These are phyloP conservation scores for Citrullus colocynthis DNA, from an alignment of 306 rosid genomes.

Conservation along the genomic window DNA sequence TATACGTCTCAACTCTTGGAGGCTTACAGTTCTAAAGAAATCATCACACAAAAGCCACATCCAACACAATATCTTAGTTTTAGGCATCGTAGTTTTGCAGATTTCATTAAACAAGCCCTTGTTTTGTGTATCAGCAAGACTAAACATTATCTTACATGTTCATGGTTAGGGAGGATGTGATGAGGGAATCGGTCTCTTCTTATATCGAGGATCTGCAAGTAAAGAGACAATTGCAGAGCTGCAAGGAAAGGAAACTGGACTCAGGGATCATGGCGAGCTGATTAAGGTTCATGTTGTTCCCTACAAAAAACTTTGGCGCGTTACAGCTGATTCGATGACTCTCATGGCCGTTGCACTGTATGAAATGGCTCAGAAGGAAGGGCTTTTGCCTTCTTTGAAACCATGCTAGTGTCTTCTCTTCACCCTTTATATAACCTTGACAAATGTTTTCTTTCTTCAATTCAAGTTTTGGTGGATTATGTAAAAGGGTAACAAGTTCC, in stretches of 20 bases:
- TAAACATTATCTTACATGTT: neutral
- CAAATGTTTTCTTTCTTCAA: too few relatives aligned
- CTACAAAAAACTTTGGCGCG: slow-evolving; percentile 65
- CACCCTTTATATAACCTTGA: too few relatives aligned
- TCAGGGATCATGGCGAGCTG: slow-evolving; percentile 77
- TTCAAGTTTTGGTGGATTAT: too few relatives aligned
- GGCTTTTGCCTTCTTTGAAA: slow-evolving; percentile 33
- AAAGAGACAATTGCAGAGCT: slow-evolving; percentile 50
- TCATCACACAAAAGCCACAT: neutral
- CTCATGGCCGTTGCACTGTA: slow-evolving; percentile 59
- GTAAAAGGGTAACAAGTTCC: too few relatives aligned
- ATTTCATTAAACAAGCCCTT: neutral
- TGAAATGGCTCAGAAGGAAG: slow-evolving; percentile 72
- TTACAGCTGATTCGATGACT: slow-evolving; percentile 74
- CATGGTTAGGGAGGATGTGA: slow-evolving; percentile 76
- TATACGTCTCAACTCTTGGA: neutral
- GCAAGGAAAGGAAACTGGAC: slow-evolving; percentile 79
- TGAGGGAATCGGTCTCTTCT: slow-evolving; percentile 68
- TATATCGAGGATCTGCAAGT: slow-evolving; percentile 42
- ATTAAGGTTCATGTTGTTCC: slow-evolving; percentile 66
- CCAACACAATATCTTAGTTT: neutral
- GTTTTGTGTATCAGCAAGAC: neutral
- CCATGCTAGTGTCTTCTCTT: neutral
- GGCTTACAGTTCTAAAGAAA: neutral
- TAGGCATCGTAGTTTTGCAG: neutral